Conservation (phyloP, 108 stramenopile species). For the Cyclostephanos tholiformis region DNA sequence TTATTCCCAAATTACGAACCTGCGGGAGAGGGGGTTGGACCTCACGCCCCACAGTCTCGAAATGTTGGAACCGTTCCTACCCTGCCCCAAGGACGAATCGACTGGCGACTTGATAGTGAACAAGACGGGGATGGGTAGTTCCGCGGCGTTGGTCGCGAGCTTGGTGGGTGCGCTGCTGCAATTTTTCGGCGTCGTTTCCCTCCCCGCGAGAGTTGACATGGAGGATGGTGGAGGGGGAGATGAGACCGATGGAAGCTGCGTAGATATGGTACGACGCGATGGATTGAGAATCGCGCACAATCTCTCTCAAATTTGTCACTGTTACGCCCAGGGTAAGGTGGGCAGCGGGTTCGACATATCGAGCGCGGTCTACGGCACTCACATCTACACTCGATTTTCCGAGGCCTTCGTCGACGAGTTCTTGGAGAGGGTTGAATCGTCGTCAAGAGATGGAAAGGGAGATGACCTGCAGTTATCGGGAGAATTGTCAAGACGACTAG, state of each 20-base stretch:
- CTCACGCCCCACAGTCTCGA: constrained; percentile 65
- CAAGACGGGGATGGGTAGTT: constrained; percentile 95
- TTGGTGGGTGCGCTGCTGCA: constrained; percentile 77
- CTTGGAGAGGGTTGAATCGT: constrained; percentile 56
- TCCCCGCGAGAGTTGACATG: background rate
- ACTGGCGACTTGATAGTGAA: constrained; percentile 64
- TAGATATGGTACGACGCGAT: constrained; percentile 11
- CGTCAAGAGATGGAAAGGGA: constrained; percentile 17
- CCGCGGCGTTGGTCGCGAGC: constrained; percentile 90
- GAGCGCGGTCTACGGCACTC: constrained; percentile 88
- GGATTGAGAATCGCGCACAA: constrained; percentile 72
- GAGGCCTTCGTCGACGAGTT: constrained; percentile 59
- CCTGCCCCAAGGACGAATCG: constrained; percentile 62
- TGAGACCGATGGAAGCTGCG: background rate
- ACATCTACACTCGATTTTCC: constrained; percentile 87
- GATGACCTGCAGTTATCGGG: constrained; percentile 20
- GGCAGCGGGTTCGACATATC: constrained; percentile 97
- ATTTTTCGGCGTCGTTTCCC: constrained; percentile 43
- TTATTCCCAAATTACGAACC: constrained; percentile 85
- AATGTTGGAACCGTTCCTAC: constrained; percentile 75
- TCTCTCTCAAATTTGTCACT: constrained; percentile 92
- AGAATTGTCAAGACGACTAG: constrained; percentile 10
- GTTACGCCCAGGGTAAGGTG: constrained; percentile 94
- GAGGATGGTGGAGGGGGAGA: background rate
- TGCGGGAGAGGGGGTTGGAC: constrained; percentile 53